Conservation (phyloP, 306 rosid species). For the Mucuna pruriens region DNA sequence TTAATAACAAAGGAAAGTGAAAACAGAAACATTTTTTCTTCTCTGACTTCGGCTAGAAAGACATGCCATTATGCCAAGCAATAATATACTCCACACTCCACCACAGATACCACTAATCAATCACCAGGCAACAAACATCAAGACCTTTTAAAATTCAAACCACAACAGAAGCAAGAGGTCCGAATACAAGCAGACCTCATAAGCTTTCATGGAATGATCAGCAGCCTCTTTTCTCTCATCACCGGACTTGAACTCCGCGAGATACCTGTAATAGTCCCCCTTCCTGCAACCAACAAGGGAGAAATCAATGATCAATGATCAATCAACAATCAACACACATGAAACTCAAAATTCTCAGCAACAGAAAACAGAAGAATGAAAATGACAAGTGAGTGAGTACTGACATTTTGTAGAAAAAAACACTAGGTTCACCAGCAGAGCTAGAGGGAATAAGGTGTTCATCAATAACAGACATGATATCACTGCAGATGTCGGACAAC, state of each 20-base stretch:
- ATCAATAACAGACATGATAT: slow-evolving; percentile 62
- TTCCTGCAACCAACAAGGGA: slow-evolving; percentile 49
- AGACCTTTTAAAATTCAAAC: neutral
- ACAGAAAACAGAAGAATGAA: neutral
- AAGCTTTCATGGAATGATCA: slow-evolving; percentile 65
- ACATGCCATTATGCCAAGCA: neutral
- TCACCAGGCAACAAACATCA: slow-evolving; percentile 21
- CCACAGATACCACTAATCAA: neutral
- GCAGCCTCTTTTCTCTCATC: slow-evolving; percentile 66
- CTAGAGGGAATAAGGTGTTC: slow-evolving; percentile 59
- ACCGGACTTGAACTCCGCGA: slow-evolving; percentile 56
- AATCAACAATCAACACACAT: neutral
- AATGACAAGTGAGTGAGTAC: neutral
- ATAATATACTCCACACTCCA: neutral
- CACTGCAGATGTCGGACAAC: slow-evolving; percentile 53
- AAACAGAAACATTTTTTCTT: neutral
- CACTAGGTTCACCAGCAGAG: slow-evolving; percentile 49
- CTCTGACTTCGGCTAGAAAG: neutral
- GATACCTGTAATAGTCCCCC: slow-evolving; percentile 65
- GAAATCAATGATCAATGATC: no score
- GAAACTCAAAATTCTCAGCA: neutral
- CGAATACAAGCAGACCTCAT: slow-evolving; percentile 50
- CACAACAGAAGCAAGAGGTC: neutral
- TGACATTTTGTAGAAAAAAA: slow-evolving; percentile 65
- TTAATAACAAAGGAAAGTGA: neutral